Evolutionary conservation across 2,329 filamentous ascomycete genomes (phyloP).

Genomic region (Paradendryphiella salina): DNA sequence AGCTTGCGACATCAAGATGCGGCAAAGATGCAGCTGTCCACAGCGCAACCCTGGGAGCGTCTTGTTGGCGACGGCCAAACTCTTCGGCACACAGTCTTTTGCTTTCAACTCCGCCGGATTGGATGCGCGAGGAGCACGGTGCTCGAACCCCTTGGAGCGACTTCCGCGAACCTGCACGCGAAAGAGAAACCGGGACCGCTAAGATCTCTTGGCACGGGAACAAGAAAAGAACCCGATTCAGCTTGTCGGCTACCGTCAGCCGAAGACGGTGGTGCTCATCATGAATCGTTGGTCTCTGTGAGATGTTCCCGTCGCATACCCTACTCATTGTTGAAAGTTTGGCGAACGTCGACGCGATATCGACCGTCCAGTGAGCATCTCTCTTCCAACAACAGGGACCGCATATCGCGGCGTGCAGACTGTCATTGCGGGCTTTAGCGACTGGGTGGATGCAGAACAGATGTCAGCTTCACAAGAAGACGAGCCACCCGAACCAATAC

Average conservation of each 20-base stretch:
- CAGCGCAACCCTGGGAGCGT: not conserved
- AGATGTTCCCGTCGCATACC: not conserved
- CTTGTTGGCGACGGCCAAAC: constrained; percentile 1
- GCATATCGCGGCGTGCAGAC: not conserved
- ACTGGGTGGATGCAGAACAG: not conserved
- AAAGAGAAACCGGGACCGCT: constrained; percentile 8
- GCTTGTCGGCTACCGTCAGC: not conserved
- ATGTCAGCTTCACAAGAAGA: not conserved
- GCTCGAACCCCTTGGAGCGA: not conserved
- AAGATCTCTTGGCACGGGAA: constrained; percentile 11
- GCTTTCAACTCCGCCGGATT: too few relatives aligned
- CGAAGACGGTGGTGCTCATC: constrained; percentile 2
- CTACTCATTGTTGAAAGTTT: not conserved
- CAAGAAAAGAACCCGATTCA: constrained; percentile 4
- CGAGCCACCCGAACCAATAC: not conserved
- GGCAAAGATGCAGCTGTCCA: not conserved
- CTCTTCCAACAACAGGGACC: not conserved
- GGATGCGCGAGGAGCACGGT: not conserved
- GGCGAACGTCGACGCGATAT: not conserved
- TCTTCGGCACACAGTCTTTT: too few relatives aligned
- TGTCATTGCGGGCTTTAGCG: not conserved
- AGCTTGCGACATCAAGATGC: not conserved
- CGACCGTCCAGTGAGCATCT: not conserved
- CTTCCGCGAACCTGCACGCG: constrained; percentile 3
- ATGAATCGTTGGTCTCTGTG: not conserved